Conservation (phyloP, 139 green algal species). For the Nannochloris sp. region DNA sequence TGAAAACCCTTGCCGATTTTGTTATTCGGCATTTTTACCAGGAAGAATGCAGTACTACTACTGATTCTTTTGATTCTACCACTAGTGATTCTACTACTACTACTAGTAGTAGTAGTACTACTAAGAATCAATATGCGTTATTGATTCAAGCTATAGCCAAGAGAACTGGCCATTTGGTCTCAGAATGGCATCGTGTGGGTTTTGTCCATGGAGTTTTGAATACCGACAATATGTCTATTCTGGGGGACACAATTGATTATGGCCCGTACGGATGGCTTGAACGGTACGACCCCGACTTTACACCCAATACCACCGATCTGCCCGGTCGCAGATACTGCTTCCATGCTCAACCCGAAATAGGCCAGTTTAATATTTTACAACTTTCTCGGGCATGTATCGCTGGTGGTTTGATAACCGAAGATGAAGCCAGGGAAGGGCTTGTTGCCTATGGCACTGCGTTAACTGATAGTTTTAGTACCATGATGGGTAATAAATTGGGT, state of each 20-base stretch:
- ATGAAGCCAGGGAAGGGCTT: constrained; percentile 50
- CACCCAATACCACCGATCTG: constrained; percentile 89
- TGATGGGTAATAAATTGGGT: constrained; percentile 70
- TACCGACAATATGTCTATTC: constrained; percentile 95
- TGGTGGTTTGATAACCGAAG: constrained; percentile 33
- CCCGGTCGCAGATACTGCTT: constrained; percentile 34
- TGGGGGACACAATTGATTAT: constrained; percentile 63
- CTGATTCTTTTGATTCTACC: neutral
- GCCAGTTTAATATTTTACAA: constrained; percentile 61
- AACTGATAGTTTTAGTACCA: constrained; percentile 7
- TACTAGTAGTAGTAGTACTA: too few species aligned
- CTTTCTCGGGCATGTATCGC: constrained; percentile 57
- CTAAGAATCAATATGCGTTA: constrained; percentile 35
- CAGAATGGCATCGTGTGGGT: constrained; percentile 76
- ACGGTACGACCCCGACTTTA: constrained; percentile 86
- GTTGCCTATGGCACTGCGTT: constrained; percentile 41
- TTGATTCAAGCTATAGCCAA: constrained; percentile 57
- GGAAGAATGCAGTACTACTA: too few species aligned
- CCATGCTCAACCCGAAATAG: constrained; percentile 57
- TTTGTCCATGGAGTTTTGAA: constrained; percentile 93
- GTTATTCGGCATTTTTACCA: constrained; percentile 80
- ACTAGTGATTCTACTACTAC: too few species aligned
- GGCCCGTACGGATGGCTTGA: constrained; percentile 80
- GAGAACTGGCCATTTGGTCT: constrained; percentile 70
- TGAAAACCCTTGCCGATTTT: constrained; percentile 63